phyloP scores from a whole-genome alignment of 352 stramenopile genomes.

The Phytophthora citricola region DNA sequence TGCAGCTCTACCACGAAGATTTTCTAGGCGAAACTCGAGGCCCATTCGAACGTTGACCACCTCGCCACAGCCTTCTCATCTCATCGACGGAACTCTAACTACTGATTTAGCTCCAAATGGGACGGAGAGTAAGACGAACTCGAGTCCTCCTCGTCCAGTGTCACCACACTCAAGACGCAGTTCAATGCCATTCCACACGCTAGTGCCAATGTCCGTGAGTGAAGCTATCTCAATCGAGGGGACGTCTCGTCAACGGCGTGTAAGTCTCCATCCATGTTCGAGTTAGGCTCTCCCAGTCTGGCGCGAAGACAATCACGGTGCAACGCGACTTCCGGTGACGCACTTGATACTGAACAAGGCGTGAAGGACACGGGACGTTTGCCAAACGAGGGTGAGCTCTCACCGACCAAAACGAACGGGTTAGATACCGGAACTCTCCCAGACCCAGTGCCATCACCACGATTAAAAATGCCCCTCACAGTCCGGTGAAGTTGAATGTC shows the following conservation, averaged over 20 bases:
- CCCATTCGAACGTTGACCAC: constrained; percentile 5
- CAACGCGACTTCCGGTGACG: constrained; percentile 1
- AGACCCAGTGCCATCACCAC: not conserved
- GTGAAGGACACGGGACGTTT: too few relatives aligned
- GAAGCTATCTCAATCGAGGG: not conserved
- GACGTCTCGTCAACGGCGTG: not conserved
- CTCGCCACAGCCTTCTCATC: not conserved
- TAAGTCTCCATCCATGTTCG: too few relatives aligned
- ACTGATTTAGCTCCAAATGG: not conserved
- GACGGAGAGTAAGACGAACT: not conserved
- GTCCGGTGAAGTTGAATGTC: constrained; percentile 8
- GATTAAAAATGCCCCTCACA: not conserved
- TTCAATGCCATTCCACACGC: not conserved
- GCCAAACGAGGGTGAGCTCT: not conserved
- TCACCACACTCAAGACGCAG: constrained; percentile 2
- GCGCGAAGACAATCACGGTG: constrained; percentile 9
- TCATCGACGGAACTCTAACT: not conserved
- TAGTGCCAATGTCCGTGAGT: constrained; percentile 6
- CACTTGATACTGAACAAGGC: not conserved
- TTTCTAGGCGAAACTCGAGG: constrained; percentile 3
- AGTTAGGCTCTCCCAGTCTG: not conserved
- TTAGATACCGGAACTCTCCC: constrained; percentile 1
- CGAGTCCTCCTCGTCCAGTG: not conserved
- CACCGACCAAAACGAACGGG: not conserved
- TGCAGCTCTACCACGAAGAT: constrained; percentile 2